Evolutionary conservation across 169 alveolate species (phyloP).

Genomic region (Neospora caninum): DNA sequence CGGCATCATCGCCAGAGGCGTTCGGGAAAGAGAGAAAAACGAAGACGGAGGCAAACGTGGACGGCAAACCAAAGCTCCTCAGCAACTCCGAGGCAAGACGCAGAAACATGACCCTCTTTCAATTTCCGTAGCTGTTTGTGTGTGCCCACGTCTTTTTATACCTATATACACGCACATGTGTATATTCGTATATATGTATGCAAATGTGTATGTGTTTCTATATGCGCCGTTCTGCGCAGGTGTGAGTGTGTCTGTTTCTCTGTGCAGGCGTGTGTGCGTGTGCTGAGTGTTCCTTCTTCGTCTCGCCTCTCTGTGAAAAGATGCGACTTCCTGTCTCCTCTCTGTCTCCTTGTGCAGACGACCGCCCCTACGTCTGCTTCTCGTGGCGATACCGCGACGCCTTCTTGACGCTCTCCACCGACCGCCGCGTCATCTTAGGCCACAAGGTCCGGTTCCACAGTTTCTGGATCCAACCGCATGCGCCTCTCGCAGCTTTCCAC

Average conservation of each 20-base stretch:
- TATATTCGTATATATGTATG: background rate
- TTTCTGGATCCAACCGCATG: no score
- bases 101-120: background rate
- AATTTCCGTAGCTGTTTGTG: background rate
- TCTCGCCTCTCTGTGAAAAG: no score
- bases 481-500: no score
- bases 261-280: no score
- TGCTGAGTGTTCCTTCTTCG: no score
- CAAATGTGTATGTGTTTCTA: no score
- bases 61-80: background rate
- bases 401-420: constrained; percentile 29
- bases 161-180: background rate
- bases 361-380: constrained; percentile 49
- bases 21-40: background rate
- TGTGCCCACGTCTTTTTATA: no score
- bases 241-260: no score
- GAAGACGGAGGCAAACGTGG: constrained; percentile 5
- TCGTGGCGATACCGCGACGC: constrained; percentile 59
- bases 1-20: constrained; percentile 67
- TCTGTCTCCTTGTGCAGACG: constrained; percentile 23
- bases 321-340: no score
- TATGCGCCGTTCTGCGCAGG: no score
- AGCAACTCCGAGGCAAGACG: background rate
- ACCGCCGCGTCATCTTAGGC: constrained; percentile 48
- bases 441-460: constrained; percentile 32